Evolutionary conservation across 2,329 filamentous ascomycete species (phyloP).

Genomic region (Fusarium robinianum): DNA sequence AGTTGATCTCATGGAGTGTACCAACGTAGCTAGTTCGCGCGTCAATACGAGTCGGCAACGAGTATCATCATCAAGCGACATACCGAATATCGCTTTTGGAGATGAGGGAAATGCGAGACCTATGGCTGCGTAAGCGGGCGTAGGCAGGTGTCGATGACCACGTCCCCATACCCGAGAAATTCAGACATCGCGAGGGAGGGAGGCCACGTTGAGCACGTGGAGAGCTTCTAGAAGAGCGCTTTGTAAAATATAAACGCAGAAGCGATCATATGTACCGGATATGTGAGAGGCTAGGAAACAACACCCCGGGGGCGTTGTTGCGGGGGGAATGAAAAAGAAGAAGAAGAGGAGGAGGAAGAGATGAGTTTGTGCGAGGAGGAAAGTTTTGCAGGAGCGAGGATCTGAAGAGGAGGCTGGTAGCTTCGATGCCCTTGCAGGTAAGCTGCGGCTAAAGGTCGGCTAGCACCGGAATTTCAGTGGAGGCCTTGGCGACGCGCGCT

Average conservation of each 20-base stretch:
- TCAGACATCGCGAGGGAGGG: constrained; percentile 56
- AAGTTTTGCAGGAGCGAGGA: constrained; percentile 42
- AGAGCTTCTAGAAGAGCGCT: constrained; percentile 37
- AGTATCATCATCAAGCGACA: constrained; percentile 45
- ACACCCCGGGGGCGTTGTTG: constrained; percentile 21
- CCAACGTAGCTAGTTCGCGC: constrained; percentile 77
- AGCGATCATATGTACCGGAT: constrained; percentile 25
- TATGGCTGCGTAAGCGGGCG: constrained; percentile 48
- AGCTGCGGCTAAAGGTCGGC: constrained; percentile 32
- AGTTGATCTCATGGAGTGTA: constrained; percentile 96
- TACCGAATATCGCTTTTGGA: constrained; percentile 98
- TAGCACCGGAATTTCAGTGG: constrained; percentile 24
- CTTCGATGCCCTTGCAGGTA: constrained; percentile 33
- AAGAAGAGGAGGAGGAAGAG: constrained; percentile 29
- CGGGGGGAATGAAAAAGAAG: constrained; percentile 25
- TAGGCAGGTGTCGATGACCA: constrained; percentile 36
- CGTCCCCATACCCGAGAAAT: constrained; percentile 59
- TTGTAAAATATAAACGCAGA: constrained; percentile 26
- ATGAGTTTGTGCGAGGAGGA: constrained; percentile 39
- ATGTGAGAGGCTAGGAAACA: constrained; percentile 14
- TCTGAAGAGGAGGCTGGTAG: constrained; percentile 40
- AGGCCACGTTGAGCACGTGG: constrained; percentile 50
- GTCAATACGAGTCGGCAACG: constrained; percentile 40
- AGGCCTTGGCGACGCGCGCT: constrained; percentile 2
- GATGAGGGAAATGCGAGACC: constrained; percentile 93